Evolutionary conservation across 192 early-diverging fungal species (phyloP).

Genomic region (Coemansia sp.): DNA sequence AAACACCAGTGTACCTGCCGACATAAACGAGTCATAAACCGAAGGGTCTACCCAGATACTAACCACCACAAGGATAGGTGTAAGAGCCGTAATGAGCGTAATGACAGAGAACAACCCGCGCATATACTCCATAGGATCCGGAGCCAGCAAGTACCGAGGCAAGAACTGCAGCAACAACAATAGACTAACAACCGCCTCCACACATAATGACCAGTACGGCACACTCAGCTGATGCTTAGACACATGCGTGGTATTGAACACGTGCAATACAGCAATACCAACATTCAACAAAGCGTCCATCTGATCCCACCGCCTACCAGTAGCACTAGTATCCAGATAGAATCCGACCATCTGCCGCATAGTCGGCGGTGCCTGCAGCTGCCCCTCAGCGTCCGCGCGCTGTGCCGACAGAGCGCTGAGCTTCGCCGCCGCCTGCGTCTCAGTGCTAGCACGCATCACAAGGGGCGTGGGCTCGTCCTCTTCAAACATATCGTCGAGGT

Average conservation of each 20-base stretch:
- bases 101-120: slow-evolving; percentile 58
- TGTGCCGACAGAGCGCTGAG: slow-evolving; percentile 44
- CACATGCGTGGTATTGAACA: slow-evolving; percentile 60
- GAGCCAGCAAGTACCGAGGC: slow-evolving; percentile 64
- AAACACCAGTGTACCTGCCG: slow-evolving; percentile 57
- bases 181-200: slow-evolving; percentile 54
- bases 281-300: slow-evolving; percentile 59
- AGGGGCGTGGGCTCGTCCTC: slow-evolving; percentile 22
- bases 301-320: slow-evolving; percentile 63
- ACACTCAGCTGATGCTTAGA: slow-evolving; percentile 38
- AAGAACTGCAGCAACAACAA: slow-evolving; percentile 62
- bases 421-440: slow-evolving; percentile 23
- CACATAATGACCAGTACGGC: slow-evolving; percentile 47
- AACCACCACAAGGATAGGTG: slow-evolving; percentile 56
- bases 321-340: slow-evolving; percentile 56
- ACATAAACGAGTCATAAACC: slow-evolving; percentile 61
- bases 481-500: slow-evolving; percentile 45
- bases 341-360: slow-evolving; percentile 55
- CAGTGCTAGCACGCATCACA: slow-evolving; percentile 24
- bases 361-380: slow-evolving; percentile 46
- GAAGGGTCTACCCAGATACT: slow-evolving; percentile 43
- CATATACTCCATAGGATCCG: slow-evolving; percentile 56
- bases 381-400: slow-evolving; percentile 29
- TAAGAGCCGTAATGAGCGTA: slow-evolving; percentile 61
- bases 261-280: slow-evolving; percentile 55